Evolutionary conservation across 805 yeast genomes (phyloP).

Genomic region (Tetrapisispora pingtungensis): DNA sequence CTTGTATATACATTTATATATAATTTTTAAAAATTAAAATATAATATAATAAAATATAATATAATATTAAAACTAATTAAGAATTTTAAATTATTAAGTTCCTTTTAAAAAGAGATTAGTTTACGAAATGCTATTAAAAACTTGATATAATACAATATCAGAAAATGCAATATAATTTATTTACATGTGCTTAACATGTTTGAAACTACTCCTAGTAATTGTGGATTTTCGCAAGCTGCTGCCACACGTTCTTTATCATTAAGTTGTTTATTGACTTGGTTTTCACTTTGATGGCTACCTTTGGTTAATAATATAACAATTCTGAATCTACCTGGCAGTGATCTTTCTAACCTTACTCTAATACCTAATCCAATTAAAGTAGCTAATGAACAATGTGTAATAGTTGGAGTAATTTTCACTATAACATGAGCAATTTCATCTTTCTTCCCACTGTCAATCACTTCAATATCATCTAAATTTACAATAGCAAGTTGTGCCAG

Average conservation of each 20-base stretch:
- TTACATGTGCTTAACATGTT: constrained; percentile 83
- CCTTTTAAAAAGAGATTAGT: neutral
- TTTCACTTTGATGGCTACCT: constrained; percentile 93
- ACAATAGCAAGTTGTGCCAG: constrained; percentile 93
- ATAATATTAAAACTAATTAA: neutral
- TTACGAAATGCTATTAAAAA: neutral
- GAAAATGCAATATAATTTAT: constrained; percentile 9
- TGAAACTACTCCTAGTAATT: constrained; percentile 77
- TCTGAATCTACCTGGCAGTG: constrained; percentile 77
- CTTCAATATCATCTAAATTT: constrained; percentile 68
- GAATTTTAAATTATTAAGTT: too few relatives aligned
- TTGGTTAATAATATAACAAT: constrained; percentile 71
- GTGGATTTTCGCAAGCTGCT: constrained; percentile 97
- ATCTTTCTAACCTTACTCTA: constrained; percentile 80
- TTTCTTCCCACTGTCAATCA: constrained; percentile 45
- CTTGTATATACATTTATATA: constrained; percentile 2
- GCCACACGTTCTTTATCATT: constrained; percentile 97
- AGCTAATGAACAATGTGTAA: constrained; percentile 94
- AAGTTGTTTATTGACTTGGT: constrained; percentile 90
- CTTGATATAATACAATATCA: too few relatives aligned
- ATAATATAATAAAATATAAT: constrained; percentile 1
- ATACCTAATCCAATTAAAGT: constrained; percentile 93
- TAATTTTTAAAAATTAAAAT: neutral
- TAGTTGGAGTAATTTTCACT: constrained; percentile 89
- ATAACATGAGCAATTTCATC: constrained; percentile 60